phyloP scores from a whole-genome alignment of 108 stramenopile species.

The Skeletonema potamos region DNA sequence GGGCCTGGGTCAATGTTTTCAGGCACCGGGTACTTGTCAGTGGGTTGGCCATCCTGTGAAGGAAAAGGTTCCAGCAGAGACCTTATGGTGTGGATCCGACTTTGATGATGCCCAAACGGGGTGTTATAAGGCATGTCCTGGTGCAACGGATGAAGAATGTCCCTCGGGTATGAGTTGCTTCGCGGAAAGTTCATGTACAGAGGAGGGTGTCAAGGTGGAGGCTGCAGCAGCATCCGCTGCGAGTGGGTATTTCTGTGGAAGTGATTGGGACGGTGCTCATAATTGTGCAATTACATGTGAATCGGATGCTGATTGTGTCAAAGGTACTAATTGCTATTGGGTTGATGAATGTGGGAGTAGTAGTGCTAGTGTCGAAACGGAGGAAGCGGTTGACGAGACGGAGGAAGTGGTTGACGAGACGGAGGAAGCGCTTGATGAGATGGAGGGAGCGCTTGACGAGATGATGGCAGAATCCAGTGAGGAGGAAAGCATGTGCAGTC shows the following conservation, averaged over 20 bases:
- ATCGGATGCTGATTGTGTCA: constrained; percentile 30
- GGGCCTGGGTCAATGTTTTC: constrained; percentile 18
- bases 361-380: background rate
- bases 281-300: constrained; percentile 21
- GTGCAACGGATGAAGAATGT: constrained; percentile 35
- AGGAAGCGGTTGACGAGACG: background rate
- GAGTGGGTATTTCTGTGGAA: constrained; percentile 18
- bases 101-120: constrained; percentile 29
- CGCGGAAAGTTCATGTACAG: constrained; percentile 27
- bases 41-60: constrained; percentile 39
- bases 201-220: constrained; percentile 36
- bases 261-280: constrained; percentile 4
- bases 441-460: too few relatives aligned
- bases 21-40: constrained; percentile 39
- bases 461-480: background rate
- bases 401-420: constrained; percentile 22
- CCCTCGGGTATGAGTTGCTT: constrained; percentile 44
- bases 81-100: constrained; percentile 29
- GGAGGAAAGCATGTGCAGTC: constrained; percentile 21
- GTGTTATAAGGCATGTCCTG: constrained; percentile 32
- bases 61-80: constrained; percentile 9
- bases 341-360: background rate
- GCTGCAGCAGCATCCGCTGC: background rate
- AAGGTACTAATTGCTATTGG: constrained; percentile 1
- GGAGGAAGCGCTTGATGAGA: background rate